Base-by-base conservation (phyloP, 495 filamentous ascomycete species). In the Lasiosphaeria ovina region DNA sequence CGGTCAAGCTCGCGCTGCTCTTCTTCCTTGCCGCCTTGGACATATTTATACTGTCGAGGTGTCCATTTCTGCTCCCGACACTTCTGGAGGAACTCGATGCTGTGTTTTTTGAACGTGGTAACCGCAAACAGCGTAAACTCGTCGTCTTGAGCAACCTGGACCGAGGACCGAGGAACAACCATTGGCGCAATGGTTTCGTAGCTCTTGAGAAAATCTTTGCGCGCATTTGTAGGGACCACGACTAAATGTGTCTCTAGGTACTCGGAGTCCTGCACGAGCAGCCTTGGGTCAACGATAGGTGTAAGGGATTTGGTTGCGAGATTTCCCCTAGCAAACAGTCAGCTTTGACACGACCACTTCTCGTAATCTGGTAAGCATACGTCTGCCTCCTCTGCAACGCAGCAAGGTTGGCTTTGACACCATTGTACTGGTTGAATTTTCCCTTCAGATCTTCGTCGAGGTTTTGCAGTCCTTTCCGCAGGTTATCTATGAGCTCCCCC, bases 231-330 rank as follows among this genome's bases (percentile, higher is more conserved):
- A 3, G 94, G 94, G 4, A 98, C 90, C 34, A 88, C 94, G 63
- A 98, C 78, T 10, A 98, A 85, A 68, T 97, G 93, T 17, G 93
- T 97, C 76, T 97, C 91, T 65, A 98, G 85, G 77, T 96, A 98
- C 77, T 98, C 95, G 48, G 92, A 96, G 69, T 95, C 84, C 68
- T 89, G 89, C 58, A 97, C 84, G 40, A 98, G 81, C 57, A 87
- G 73, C 55, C 79, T 79, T 17, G 93, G 91, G 66, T 90, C 81
- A 66, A 98, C 87, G 58, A 98, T 83, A 2, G 90, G 84, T n/a
- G 89, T 84, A 65, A 98, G 89, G 44, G 93, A 97, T 67, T 91
- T 93, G 60, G 92, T 96, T 35, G 93, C 84, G 51, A 98, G 90
- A 74, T 97, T 98, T 60, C 94, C 94, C 54, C 92, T 96, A 36